phyloP scores from a whole-genome alignment of 352 stramenopile genomes.

The Globisporangium spinosum region DNA sequence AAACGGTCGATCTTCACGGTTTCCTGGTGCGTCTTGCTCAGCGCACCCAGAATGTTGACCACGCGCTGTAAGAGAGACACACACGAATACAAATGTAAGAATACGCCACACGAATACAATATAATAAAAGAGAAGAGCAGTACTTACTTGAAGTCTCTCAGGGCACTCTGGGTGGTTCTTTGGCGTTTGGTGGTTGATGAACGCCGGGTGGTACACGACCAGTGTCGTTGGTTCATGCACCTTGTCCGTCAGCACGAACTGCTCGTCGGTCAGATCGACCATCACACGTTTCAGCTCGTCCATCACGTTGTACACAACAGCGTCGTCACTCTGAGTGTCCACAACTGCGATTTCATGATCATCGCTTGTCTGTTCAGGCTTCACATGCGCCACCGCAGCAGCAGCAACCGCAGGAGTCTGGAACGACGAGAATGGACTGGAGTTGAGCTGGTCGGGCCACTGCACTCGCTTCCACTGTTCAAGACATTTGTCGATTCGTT shows the following conservation, averaged over 20 bases:
- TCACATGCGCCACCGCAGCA: slow-evolving; percentile 19
- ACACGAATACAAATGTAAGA: neutral
- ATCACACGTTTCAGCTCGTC: slow-evolving; percentile 77
- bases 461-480: slow-evolving; percentile 62
- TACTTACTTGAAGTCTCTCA: slow-evolving; percentile 72
- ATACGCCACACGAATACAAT: neutral
- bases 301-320: slow-evolving; percentile 38
- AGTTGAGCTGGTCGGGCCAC: slow-evolving; percentile 59
- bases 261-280: slow-evolving; percentile 70
- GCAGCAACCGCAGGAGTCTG: slow-evolving; percentile 11
- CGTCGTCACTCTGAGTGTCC: slow-evolving; percentile 15
- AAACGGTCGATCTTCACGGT: slow-evolving; percentile 69
- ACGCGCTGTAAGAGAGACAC: slow-evolving; percentile 39
- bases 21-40: slow-evolving; percentile 65
- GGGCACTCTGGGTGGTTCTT: slow-evolving; percentile 82
- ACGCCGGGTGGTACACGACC: slow-evolving; percentile 80
- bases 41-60: slow-evolving; percentile 54
- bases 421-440: slow-evolving; percentile 36
- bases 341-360: neutral
- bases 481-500: slow-evolving; percentile 45
- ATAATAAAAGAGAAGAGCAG: slow-evolving; percentile 10
- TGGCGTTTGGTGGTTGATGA: slow-evolving; percentile 81
- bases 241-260: slow-evolving; percentile 23
- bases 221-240: slow-evolving; percentile 47
- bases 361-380: slow-evolving; percentile 23